Conservation (phyloP, 1,284 basidiomycete species). For the Anthracocystis setariae region DNA sequence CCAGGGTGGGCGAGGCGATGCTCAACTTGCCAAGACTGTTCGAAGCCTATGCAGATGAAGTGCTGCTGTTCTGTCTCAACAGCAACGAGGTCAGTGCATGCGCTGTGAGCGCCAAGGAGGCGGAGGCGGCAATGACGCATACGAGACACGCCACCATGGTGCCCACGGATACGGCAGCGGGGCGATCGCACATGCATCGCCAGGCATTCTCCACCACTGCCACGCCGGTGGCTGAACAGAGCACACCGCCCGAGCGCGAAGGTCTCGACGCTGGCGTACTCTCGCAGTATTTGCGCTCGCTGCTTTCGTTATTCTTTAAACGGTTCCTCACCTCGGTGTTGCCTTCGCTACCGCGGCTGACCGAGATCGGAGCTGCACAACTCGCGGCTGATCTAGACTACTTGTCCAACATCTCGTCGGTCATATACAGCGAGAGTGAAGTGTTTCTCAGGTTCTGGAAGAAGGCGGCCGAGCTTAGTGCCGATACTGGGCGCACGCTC, state of each 20-base stretch:
- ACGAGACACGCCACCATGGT: constrained; percentile 19
- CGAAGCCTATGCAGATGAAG: constrained; percentile 91
- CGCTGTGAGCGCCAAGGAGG: constrained; percentile 70
- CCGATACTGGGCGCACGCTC: constrained; percentile 9
- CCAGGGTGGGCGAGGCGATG: constrained; percentile 88
- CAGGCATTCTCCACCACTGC: constrained; percentile 33
- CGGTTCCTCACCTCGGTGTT: constrained; percentile 54
- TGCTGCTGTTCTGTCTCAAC: constrained; percentile 75
- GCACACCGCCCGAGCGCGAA: constrained; percentile 59
- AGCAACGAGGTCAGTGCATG: constrained; percentile 46
- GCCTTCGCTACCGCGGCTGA: constrained; percentile 73
- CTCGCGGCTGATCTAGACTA: constrained; percentile 88
- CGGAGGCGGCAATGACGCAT: background rate
- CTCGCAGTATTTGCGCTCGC: constrained; percentile 79
- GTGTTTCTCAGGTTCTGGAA: constrained; percentile 27
- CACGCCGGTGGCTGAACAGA: constrained; percentile 48
- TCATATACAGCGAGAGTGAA: constrained; percentile 71
- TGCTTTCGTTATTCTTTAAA: constrained; percentile 77
- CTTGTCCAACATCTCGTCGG: constrained; percentile 86
- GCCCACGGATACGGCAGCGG: constrained; percentile 1
- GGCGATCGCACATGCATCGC: constrained; percentile 39
- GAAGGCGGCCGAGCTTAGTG: constrained; percentile 19
- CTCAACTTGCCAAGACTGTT: constrained; percentile 92
- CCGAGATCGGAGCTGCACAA: constrained; percentile 79
- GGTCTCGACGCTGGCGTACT: constrained; percentile 70